Percentiles rank a stretch among this genome's conserved stretches.
Evolutionary conservation across 768 basidiomycete species (phyloP).

Genomic region (Suillus subalutaceus): DNA sequence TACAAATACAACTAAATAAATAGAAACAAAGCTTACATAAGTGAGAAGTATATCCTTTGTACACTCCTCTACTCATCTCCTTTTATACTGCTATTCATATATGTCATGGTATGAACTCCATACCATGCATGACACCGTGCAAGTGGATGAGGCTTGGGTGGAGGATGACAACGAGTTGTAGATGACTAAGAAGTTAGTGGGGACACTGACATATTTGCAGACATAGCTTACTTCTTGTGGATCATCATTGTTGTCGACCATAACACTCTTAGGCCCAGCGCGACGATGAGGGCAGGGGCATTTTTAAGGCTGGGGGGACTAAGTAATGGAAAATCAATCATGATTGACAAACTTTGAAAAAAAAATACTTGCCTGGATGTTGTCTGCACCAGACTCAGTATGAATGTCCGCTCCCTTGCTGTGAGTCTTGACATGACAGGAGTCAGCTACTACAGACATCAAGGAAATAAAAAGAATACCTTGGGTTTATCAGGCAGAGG

Average conservation of each 20-base stretch:
- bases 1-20: no score
- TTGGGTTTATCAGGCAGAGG: background rate
- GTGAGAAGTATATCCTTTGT: no score
- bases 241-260: background rate
- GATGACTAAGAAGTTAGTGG: background rate
- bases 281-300: background rate
- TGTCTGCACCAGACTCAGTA: background rate
- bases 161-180: background rate
- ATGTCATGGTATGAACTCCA: no score
- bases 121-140: background rate
- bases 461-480: background rate
- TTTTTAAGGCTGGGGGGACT: background rate
- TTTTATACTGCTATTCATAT: no score
- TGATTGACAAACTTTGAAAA: background rate
- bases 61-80: no score
- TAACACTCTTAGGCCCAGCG: background rate
- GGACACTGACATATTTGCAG: background rate
- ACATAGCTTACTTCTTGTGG: background rate
- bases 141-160: background rate
- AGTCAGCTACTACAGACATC: background rate
- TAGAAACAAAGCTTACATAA: no score
- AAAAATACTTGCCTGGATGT: background rate
- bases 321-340: background rate
- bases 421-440: background rate
- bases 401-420: background rate